Conservation (phyloP, 371 early-diverging fungal species). For the Chytridium lagenaria region DNA sequence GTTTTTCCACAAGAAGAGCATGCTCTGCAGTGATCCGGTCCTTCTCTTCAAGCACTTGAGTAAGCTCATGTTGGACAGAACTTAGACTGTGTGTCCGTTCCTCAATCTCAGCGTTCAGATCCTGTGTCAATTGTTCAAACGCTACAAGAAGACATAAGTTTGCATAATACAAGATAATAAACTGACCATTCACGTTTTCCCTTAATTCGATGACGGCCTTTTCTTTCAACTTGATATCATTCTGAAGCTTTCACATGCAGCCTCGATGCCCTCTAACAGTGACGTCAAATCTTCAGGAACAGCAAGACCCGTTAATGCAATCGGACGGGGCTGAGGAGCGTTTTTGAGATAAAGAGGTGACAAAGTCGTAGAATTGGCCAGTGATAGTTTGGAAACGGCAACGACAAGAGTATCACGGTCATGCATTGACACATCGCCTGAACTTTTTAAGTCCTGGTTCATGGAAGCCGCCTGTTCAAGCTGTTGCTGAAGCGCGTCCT, state of each 20-base stretch:
- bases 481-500: neutral
- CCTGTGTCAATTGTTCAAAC: constrained; percentile 29
- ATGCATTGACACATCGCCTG: neutral
- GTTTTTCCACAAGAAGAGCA: constrained; percentile 55
- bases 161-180: neutral
- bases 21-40: constrained; percentile 53
- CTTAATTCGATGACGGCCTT: neutral
- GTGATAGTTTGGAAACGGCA: neutral
- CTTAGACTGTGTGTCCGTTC: constrained; percentile 15
- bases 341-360: neutral
- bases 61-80: neutral
- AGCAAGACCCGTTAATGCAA: neutral
- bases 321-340: neutral
- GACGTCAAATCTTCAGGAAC: neutral
- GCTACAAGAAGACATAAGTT: constrained; percentile 5
- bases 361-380: constrained; percentile 1
- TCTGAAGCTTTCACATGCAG: neutral
- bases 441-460: neutral
- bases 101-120: constrained; percentile 32
- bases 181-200: neutral
- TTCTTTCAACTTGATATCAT: neutral
- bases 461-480: neutral
- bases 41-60: constrained; percentile 37
- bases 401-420: neutral
- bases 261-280: neutral